Evolutionary conservation across 2,329 filamentous ascomycete genomes (phyloP).

Genomic region (Fusarium sterilihyphosum): DNA sequence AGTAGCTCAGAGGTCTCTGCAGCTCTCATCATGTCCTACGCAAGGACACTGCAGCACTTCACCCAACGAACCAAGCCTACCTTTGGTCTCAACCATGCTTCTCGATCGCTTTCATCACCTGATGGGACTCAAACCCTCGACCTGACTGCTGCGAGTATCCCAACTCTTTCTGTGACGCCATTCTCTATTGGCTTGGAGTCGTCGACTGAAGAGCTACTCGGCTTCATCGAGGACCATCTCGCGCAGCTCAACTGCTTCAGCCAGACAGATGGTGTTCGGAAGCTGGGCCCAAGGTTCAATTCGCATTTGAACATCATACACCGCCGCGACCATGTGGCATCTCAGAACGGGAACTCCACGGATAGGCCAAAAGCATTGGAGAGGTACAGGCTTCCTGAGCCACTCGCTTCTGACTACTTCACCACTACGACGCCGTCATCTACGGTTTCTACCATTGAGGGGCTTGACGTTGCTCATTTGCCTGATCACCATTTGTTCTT

Average conservation of each 20-base stretch:
- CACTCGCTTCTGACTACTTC: conserved; percentile 13
- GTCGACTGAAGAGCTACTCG: neutral
- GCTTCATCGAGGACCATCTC: neutral
- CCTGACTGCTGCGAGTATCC: neutral
- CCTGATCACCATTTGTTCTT: neutral
- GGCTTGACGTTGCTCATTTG: neutral
- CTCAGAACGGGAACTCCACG: rapidly evolving
- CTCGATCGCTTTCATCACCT: neutral
- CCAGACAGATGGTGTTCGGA: neutral
- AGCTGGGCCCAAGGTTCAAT: neutral
- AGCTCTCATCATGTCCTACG: neutral
- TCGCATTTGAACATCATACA: conserved; percentile 18
- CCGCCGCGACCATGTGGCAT: rapidly evolving
- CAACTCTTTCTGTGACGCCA: conserved; percentile 6
- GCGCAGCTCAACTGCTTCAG: conserved; percentile 9
- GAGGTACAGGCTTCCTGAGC: conserved; percentile 5
- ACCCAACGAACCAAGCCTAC: neutral
- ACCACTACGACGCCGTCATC: neutral
- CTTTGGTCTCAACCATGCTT: conserved; percentile 21
- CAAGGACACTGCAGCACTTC: neutral
- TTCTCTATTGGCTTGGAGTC: neutral
- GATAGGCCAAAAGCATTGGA: neutral
- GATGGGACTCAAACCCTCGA: conserved; percentile 6
- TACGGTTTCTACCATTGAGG: neutral
- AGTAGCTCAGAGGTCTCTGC: neutral